Evolutionary conservation across 2,329 filamentous ascomycete species (phyloP), one percentile per base, ranked within the genome.

Genomic region (Huntiella moniliformis): DNA sequence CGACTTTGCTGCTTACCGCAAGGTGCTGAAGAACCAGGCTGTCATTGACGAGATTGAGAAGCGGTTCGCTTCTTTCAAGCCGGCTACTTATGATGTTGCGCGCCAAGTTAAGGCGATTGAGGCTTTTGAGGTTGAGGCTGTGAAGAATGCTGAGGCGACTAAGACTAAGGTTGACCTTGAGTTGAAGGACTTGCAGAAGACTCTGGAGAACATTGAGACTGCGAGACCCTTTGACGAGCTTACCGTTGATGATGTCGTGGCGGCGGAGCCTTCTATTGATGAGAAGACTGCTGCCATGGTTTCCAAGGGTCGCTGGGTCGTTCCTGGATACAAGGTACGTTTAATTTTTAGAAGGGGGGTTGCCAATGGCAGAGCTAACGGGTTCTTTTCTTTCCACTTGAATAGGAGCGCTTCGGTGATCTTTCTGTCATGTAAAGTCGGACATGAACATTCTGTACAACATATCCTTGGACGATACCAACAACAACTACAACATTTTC

Each of bases 41-140:
- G 73, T 98, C 61, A 65, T 98, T 62, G 80, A 94, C 67, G 86
- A 98, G 73, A 91, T 98, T 63, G 91, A 98, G 79, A 85, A 83
- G 71, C 82, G 88, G 62, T 91, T 95, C 74, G 77, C 71, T 59
- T 72, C 71, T 53, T 98, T 94, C 79, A 84, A 91, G 77, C 86
- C 88, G 56, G 72, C 75, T 60, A 84, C 83, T 56, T 95, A 96
- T 73, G 91, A 98, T 66, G 79, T 98, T 56, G 67, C 60, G 64
- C 79, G 88, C 64, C 91, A 98, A 73, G 71, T 98, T 62, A 96
- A 95, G 79, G 84, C 87, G 58, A 96, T 98, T 62, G 87, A 96
- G 62, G 83, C 85, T 48, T 98, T 98, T 62, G 88, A 98, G 77
- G 79, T 83, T 49, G 86, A 96, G 75, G 91, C 91, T 54, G 67